Conservation (phyloP, 2,329 filamentous ascomycete species). For the Lizonia empirigonia region DNA sequence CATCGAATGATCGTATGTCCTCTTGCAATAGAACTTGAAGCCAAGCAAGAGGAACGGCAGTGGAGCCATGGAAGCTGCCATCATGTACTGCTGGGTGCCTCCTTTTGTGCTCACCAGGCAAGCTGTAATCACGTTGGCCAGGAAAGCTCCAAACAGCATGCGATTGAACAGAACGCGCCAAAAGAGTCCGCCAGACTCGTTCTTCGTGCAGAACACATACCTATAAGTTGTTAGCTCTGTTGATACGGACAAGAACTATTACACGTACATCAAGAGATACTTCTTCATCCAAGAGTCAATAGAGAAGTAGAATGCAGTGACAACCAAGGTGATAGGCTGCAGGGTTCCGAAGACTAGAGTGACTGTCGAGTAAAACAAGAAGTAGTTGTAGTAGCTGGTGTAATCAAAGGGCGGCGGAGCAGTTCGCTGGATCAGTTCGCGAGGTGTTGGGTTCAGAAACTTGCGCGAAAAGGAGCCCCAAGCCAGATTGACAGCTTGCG, state of each 20-base stretch:
- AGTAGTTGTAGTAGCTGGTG: slow-evolving; percentile 97
- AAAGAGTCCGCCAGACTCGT: slow-evolving; percentile 89
- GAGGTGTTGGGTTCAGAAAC: slow-evolving; percentile 84
- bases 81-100: slow-evolving; percentile 47
- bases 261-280: slow-evolving; percentile 76
- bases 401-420: slow-evolving; percentile 94
- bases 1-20: slow-evolving; percentile 76
- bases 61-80: slow-evolving; percentile 73
- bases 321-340: slow-evolving; percentile 84
- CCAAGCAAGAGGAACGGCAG: slow-evolving; percentile 76
- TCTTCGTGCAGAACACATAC: slow-evolving; percentile 94
- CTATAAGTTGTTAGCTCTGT: slow-evolving; percentile 26
- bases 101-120: slow-evolving; percentile 75
- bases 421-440: slow-evolving; percentile 89
- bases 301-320: slow-evolving; percentile 86
- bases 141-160: slow-evolving; percentile 78
- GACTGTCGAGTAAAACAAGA: slow-evolving; percentile 91
- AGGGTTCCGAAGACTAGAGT: slow-evolving; percentile 82
- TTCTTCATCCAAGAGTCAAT: slow-evolving; percentile 93
- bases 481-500: slow-evolving; percentile 82
- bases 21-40: slow-evolving; percentile 86
- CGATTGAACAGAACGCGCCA: slow-evolving; percentile 94
- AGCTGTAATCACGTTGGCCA: slow-evolving; percentile 80
- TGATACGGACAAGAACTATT: not conserved
- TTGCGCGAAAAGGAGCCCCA: slow-evolving; percentile 84